phyloP scores from a whole-genome alignment of 441 rosid genomes.

The Erodium texanum region DNA sequence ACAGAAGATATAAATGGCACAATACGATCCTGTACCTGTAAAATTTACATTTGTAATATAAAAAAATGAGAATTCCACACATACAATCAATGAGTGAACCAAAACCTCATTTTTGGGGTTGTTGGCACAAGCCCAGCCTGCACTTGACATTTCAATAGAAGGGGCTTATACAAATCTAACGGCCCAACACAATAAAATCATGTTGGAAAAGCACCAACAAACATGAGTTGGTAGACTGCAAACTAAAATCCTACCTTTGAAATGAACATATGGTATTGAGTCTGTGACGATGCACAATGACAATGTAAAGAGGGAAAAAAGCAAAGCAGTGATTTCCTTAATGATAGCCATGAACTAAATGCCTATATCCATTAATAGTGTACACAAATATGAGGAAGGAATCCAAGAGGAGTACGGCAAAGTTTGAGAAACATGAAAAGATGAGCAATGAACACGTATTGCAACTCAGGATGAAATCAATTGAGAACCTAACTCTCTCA shows the following conservation, averaged over 20 bases:
- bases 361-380: neutral
- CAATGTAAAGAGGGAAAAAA: neutral
- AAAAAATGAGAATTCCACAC: conserved; percentile 6
- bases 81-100: neutral
- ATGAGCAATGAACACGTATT: neutral
- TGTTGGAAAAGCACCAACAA: neutral
- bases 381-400: neutral
- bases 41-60: neutral
- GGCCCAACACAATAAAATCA: neutral
- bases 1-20: conserved; percentile 71
- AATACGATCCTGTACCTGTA: conserved; percentile 55
- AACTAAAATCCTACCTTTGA: neutral
- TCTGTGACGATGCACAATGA: neutral
- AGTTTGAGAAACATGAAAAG: neutral
- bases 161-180: neutral
- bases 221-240: too few species aligned
- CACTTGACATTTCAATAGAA: conserved; percentile 2
- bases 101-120: neutral
- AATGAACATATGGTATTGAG: neutral
- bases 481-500: neutral
- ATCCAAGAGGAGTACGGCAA: neutral
- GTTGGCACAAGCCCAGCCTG: neutral
- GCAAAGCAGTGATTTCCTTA: neutral
- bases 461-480: neutral
- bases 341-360: neutral